phyloP scores from a whole-genome alignment of 441 rosid genomes.

The Codiaeum variegatum region DNA sequence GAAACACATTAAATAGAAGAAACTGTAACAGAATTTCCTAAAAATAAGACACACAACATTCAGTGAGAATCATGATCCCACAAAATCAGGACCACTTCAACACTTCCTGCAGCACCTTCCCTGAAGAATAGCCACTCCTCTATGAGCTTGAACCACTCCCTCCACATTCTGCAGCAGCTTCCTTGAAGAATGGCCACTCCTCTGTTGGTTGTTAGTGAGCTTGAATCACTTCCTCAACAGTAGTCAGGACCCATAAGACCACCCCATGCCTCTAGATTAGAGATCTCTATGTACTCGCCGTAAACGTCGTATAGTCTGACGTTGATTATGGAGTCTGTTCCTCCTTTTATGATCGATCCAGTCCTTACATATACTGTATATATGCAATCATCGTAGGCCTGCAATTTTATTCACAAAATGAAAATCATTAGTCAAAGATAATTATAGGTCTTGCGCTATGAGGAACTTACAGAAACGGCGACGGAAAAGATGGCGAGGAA shows the following conservation, averaged over 20 bases:
- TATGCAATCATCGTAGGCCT: slow-evolving; percentile 54
- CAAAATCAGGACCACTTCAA: no score
- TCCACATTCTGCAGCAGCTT: no score
- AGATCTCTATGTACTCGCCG: slow-evolving; percentile 40
- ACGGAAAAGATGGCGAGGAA: not conserved
- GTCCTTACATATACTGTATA: slow-evolving; percentile 65
- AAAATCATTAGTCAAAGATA: not conserved
- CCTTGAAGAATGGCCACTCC: no score
- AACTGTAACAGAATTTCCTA: no score
- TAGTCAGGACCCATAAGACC: slow-evolving; percentile 63
- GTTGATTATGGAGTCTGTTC: slow-evolving; percentile 64
- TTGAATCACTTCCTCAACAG: no score
- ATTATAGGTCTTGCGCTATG: not conserved
- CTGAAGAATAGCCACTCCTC: no score
- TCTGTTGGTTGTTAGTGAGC: no score
- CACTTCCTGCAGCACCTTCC: no score
- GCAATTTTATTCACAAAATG: not conserved
- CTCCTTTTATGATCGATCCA: slow-evolving; percentile 73
- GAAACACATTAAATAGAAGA: no score
- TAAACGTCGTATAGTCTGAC: slow-evolving; percentile 37
- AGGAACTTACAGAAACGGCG: not conserved
- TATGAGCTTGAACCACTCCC: no score
- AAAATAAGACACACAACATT: no score
- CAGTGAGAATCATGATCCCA: no score
- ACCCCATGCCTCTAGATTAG: slow-evolving; percentile 58